Evolutionary conservation across 1,139 yeast species (phyloP).

Genomic region (Suhomyces kunorum): DNA sequence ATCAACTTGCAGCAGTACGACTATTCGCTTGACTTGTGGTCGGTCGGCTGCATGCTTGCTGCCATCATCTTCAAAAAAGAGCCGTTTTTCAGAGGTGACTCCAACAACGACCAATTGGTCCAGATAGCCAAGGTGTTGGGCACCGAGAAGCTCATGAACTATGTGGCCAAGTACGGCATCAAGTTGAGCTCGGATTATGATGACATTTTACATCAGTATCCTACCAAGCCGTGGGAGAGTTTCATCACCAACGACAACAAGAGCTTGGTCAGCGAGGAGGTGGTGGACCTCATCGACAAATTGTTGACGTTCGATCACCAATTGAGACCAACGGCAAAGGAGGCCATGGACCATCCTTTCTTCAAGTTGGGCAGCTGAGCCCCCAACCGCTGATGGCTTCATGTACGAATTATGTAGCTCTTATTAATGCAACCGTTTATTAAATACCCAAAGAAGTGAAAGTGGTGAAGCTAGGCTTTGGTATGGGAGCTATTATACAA

Average conservation of each 20-base stretch:
- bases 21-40: constrained; percentile 78
- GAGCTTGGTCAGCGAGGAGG: constrained; percentile 60
- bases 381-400: neutral
- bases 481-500: neutral
- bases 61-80: constrained; percentile 75
- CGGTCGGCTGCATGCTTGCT: constrained; percentile 79
- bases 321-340: constrained; percentile 72
- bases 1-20: constrained; percentile 76
- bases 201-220: constrained; percentile 62
- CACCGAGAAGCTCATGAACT: constrained; percentile 62
- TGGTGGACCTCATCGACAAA: constrained; percentile 64
- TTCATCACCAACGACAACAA: constrained; percentile 55
- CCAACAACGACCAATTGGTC: constrained; percentile 77
- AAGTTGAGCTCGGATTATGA: constrained; percentile 67
- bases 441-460: constrained; percentile 5
- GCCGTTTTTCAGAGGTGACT: constrained; percentile 77
- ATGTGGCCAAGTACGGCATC: constrained; percentile 62
- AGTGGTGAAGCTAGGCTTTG: neutral
- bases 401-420: neutral
- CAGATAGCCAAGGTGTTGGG: constrained; percentile 79
- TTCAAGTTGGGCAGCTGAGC: constrained; percentile 28
- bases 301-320: constrained; percentile 72
- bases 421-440: constrained; percentile 5
- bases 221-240: constrained; percentile 67
- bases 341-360: constrained; percentile 68